phyloP scores from a whole-genome alignment of 1,284 basidiomycete genomes.

The Moniliella sp. region DNA sequence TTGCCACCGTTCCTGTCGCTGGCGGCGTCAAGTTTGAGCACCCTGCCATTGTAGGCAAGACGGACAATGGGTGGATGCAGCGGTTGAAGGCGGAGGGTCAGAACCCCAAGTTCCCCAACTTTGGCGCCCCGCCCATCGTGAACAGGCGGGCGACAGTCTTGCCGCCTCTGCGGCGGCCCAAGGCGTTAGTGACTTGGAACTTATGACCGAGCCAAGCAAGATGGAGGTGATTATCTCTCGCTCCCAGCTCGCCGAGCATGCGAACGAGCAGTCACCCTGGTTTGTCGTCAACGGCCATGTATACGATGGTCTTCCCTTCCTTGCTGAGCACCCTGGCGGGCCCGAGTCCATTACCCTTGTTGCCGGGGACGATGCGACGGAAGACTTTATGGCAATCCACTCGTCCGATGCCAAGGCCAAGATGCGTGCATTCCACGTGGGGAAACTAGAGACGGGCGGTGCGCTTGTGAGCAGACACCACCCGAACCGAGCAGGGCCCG shows the following conservation, averaged over 20 bases:
- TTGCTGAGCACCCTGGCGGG: constrained; percentile 47
- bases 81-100: constrained; percentile 40
- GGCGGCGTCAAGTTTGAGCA: constrained; percentile 43
- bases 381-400: constrained; percentile 46
- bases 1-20: constrained; percentile 38
- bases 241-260: constrained; percentile 40
- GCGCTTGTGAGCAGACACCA: constrained; percentile 1
- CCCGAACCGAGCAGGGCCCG: constrained; percentile 7
- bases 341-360: constrained; percentile 44
- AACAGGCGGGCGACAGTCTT: background rate
- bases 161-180: background rate
- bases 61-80: constrained; percentile 48
- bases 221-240: constrained; percentile 38
- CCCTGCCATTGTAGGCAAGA: constrained; percentile 42
- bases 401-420: constrained; percentile 40
- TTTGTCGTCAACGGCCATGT: constrained; percentile 44
- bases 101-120: constrained; percentile 39
- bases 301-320: constrained; percentile 42
- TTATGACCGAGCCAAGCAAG: constrained; percentile 15
- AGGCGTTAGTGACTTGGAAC: constrained; percentile 1
- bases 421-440: constrained; percentile 37
- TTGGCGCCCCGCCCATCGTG: constrained; percentile 10
- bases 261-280: constrained; percentile 40
- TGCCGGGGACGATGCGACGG: constrained; percentile 46
- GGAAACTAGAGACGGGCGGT: constrained; percentile 4